Base-by-base conservation (phyloP, 2,329 filamentous ascomycete genomes). In the Colletotrichum costaricense region DNA sequence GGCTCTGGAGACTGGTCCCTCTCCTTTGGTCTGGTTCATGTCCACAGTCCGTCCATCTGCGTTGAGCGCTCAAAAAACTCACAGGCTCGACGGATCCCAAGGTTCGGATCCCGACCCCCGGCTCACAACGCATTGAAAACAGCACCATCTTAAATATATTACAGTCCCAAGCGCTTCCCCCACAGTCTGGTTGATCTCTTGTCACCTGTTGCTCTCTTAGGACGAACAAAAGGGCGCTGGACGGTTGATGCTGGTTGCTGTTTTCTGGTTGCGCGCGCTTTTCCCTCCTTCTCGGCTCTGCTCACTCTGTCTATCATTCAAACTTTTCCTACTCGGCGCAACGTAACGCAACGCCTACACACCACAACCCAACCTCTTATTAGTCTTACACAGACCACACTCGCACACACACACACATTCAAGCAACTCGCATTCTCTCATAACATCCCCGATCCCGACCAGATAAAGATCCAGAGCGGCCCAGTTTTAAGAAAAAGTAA, bases 71-170 rank as follows among this genome's bases (percentile, higher is more conserved):
- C 55, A 73, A 38, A 55, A 63, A 33, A 70, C 58, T 26, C 59
- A 55, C 24, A 63, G 59, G 58, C 46, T 63, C 38, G 59, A 73
- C 60, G 70, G 60, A 70, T 73, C 70, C 67, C 59, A 73, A 62
- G 56, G 46, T 57, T 73, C 60, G 70, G 67, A 73, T 73, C 46
- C 70, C 55, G 67, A 70, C 60, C 60, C 24, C 62, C 57, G 55
- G 71, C 68, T 67, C 57, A 35, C 26, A 46, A 62, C 52, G 68
- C 68, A 72, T 72, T 74, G 72, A 72, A 54, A 74, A 72, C 35
- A 59, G 62, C 38, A 67, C 57, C 57, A 63, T 72, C 57, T 74
- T 72, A 74, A 72, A 72, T 74, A 74, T 74, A 74, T 67, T 71
- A 58, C 66, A 55, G 58, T 72, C 72, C 68, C 68, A 59, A 33